phyloP scores from a whole-genome alignment of 805 yeast genomes.

The Wickerhamiella shivajii region DNA sequence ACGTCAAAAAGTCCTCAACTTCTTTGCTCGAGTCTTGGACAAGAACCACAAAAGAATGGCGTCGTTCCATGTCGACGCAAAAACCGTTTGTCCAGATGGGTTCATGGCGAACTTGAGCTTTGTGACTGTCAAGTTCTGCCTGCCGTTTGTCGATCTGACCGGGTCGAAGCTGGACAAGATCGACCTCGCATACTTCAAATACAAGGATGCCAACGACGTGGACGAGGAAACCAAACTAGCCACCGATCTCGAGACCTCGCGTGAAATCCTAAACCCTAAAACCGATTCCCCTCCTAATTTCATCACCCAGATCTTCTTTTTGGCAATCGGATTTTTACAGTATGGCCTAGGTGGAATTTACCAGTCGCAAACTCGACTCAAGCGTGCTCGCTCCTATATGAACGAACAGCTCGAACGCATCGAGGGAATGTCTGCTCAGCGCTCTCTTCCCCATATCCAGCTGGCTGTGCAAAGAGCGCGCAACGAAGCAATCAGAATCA shows the following conservation, averaged over 20 bases:
- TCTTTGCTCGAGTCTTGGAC: conserved; percentile 62
- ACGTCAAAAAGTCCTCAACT: conserved; percentile 47
- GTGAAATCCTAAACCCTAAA: conserved; percentile 36
- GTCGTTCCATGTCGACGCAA: conserved; percentile 44
- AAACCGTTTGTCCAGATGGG: conserved; percentile 58
- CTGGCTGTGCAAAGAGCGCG: conserved; percentile 31
- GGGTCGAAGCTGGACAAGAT: conserved; percentile 63
- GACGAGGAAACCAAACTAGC: conserved; percentile 71
- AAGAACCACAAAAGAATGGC: conserved; percentile 79
- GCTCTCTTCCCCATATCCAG: conserved; percentile 14
- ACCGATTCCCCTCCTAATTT: conserved; percentile 42
- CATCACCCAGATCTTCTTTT: conserved; percentile 78
- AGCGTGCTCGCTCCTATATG: conserved; percentile 29
- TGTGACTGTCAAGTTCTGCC: conserved; percentile 54
- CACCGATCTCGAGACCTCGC: conserved; percentile 58
- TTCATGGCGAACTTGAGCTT: conserved; percentile 65
- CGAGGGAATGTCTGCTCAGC: conserved; percentile 16
- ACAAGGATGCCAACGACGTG: conserved; percentile 42
- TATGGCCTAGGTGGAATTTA: conserved; percentile 79
- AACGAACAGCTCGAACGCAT: conserved; percentile 6
- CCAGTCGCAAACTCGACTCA: conserved; percentile 40
- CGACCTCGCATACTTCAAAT: conserved; percentile 51
- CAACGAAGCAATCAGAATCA: conserved; percentile 27
- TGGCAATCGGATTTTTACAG: conserved; percentile 65
- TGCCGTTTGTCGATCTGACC: conserved; percentile 65